phyloP scores from a whole-genome alignment of 768 basidiomycete genomes.

The Boletus pseudo-olivaceus region DNA sequence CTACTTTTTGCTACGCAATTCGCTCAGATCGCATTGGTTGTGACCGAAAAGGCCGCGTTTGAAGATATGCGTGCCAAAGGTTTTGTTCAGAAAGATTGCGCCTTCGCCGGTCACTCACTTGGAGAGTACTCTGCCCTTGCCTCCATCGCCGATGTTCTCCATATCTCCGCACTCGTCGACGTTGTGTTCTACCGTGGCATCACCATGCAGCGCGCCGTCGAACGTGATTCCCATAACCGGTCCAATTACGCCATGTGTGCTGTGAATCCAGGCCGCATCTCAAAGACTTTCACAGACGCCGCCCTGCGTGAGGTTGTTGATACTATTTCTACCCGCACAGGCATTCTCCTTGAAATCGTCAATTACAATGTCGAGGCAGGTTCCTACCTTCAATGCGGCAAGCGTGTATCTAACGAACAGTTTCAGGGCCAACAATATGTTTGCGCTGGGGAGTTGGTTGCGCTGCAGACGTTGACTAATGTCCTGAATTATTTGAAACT shows the following conservation, averaged over 20 bases:
- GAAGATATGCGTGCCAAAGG: conserved; percentile 98
- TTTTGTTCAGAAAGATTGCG: conserved; percentile 86
- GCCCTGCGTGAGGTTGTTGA: conserved; percentile 98
- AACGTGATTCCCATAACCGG: conserved; percentile 88
- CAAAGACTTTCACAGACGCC: conserved; percentile 89
- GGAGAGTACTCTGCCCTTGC: conserved; percentile 99
- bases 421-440: conserved; percentile 97
- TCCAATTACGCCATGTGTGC: conserved; percentile 99
- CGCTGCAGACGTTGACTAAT: conserved; percentile 91
- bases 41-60: conserved; percentile 97
- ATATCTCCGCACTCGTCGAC: conserved; percentile 92
- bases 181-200: conserved; percentile 99
- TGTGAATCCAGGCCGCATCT: conserved; percentile 95
- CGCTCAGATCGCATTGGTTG: conserved; percentile 96
- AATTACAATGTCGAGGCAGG: conserved; percentile 91
- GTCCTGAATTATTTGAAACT: conserved; percentile 95
- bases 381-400: neutral
- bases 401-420: conserved; percentile 1
- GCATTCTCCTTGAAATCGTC: conserved; percentile 92
- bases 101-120: conserved; percentile 96
- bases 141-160: conserved; percentile 94
- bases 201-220: conserved; percentile 99
- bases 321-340: conserved; percentile 70
- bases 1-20: conserved; percentile 98
- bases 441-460: conserved; percentile 93